phyloP scores from a whole-genome alignment of 495 filamentous ascomycete genomes.

The Talaromyces ruber region DNA sequence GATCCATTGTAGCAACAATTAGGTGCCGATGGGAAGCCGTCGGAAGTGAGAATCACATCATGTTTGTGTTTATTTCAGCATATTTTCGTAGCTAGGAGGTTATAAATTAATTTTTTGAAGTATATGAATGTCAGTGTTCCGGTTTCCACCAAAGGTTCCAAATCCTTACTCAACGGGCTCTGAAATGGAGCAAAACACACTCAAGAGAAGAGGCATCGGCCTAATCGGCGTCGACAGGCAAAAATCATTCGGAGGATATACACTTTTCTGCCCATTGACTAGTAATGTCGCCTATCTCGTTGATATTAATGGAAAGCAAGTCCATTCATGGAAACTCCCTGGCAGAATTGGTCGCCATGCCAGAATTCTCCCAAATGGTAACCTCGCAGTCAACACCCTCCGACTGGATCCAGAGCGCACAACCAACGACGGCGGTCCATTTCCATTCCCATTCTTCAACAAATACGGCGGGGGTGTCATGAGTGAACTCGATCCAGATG shows the following conservation, averaged over 20 bases:
- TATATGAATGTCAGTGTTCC: not conserved
- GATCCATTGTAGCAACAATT: no score
- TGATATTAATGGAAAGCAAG: conserved; percentile 30
- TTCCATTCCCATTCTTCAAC: conserved; percentile 33
- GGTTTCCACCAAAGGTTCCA: not conserved
- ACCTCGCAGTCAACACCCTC: conserved; percentile 35
- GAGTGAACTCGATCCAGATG: conserved; percentile 27
- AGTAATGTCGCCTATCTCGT: conserved; percentile 31
- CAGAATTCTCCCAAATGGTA: conserved; percentile 31
- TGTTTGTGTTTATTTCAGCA: not conserved
- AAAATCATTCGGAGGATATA: conserved; percentile 31
- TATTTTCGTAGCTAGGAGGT: not conserved
- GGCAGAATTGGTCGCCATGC: conserved; percentile 33
- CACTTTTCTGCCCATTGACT: conserved; percentile 34
- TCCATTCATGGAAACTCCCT: conserved; percentile 34
- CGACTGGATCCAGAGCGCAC: conserved; percentile 16
- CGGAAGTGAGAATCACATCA: not conserved
- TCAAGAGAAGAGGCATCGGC: conserved; percentile 33
- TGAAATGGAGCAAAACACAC: conserved; percentile 34
- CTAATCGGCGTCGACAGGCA: conserved; percentile 31
- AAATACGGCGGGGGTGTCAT: conserved; percentile 40
- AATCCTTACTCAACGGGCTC: not conserved
- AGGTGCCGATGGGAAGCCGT: not conserved
- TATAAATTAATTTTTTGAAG: not conserved
- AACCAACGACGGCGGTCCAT: conserved; percentile 17